Evolutionary conservation across 2,329 filamentous ascomycete species (phyloP).

Genomic region (Alternaria ethzedia): DNA sequence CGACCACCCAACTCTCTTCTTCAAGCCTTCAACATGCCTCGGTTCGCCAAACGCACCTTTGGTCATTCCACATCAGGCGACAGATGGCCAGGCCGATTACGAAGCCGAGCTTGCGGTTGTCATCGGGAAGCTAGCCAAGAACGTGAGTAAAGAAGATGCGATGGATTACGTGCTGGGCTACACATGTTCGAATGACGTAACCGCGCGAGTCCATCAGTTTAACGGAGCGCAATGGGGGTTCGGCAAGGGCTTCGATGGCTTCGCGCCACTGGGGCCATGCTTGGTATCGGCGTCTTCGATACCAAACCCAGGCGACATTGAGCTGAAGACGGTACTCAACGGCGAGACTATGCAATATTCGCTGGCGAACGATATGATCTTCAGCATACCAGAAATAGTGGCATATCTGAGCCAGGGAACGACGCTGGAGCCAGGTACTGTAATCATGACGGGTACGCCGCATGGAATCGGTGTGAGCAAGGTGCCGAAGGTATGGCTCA

Average conservation of each 20-base stretch:
- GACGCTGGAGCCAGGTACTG: constrained; percentile 50
- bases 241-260: constrained; percentile 61
- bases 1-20: constrained; percentile 22
- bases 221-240: constrained; percentile 57
- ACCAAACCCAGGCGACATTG: constrained; percentile 49
- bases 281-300: constrained; percentile 52
- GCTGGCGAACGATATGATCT: constrained; percentile 54
- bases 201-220: constrained; percentile 57
- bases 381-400: constrained; percentile 52
- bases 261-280: constrained; percentile 57
- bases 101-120: constrained; percentile 48
- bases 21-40: constrained; percentile 25
- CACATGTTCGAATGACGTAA: constrained; percentile 61
- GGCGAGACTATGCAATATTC: constrained; percentile 52
- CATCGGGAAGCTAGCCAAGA: constrained; percentile 57
- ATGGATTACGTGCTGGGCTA: constrained; percentile 59
- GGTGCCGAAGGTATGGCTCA: constrained; percentile 50
- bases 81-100: constrained; percentile 23
- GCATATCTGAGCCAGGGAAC: constrained; percentile 51
- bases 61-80: constrained; percentile 17
- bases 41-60: constrained; percentile 15
- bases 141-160: constrained; percentile 52
- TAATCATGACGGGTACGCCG: constrained; percentile 56
- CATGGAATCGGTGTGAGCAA: constrained; percentile 53
- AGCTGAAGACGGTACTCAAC: constrained; percentile 54